Evolutionary conservation across 371 early-diverging fungal species (phyloP), one percentile per base, ranked within the genome.

Genomic region (Saksenaea oblongispora): DNA sequence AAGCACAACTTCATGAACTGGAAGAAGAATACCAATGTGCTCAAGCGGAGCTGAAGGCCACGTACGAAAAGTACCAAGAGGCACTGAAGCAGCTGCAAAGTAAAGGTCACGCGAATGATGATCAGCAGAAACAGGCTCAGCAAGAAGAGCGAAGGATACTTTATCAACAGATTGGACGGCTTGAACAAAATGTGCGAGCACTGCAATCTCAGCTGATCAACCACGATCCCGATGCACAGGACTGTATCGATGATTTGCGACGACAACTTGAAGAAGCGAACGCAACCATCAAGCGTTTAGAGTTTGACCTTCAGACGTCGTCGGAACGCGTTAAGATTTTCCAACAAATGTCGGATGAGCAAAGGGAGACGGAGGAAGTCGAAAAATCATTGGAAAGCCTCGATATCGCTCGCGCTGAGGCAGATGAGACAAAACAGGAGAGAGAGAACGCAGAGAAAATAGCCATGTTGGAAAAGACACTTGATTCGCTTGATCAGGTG

Each of bases 11-110:
- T 47, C 22, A 47, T 22, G 51, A 47, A 14, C 62, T 63, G 31
- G 67, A 70, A 28, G 68, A 70, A 15, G 62, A 42, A 17, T 58
- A 53, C 35, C 34, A 42, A 41, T 26, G 15, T 22, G 22, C 51
- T 10, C 22, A 18, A 5, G 22, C 10, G 22, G 51, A 47, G 24
- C 51, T 47, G 51, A 22, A 47, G 24, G 24, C 10, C 22, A 22
- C 24, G 4, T 22, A 18, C 1, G 22, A 22, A 5, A 47, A 47
- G 10, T 22, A 47, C 22, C n/a, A 47, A 47, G 51, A 47, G 4
- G 22, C 22, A 5, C 22, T 47, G 51, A 22, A 22, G 51, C 51
- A 47, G 24, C 22, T 47, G 22, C 51, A 22, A n/a, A 22, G 22
- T 8, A 47, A 47, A 22, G 22, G 22, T 10, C 10, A 47, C 22